Conservation (phyloP, 306 rosid species). For the Cucurbita ficifolia region DNA sequence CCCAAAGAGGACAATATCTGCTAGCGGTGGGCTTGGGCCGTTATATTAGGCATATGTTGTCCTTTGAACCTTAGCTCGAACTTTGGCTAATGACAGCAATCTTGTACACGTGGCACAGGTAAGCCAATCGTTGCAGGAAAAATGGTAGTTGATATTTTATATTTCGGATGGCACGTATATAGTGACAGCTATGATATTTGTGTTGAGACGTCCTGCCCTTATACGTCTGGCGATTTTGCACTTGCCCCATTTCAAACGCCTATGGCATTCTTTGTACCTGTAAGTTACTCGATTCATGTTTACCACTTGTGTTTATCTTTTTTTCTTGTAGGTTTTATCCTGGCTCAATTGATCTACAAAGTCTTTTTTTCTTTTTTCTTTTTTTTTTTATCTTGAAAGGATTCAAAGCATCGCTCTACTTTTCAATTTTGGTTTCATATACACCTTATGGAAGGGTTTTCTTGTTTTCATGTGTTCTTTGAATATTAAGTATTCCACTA, state of each 20-base stretch:
- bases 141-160: slow-evolving; percentile 57
- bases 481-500: background rate
- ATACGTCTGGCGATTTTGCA: slow-evolving; percentile 56
- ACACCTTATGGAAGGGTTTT: background rate
- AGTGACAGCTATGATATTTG: slow-evolving; percentile 77
- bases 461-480: background rate
- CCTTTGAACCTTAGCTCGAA: background rate
- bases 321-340: background rate
- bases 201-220: slow-evolving; percentile 71
- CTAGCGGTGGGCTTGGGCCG: no score
- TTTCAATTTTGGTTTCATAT: background rate
- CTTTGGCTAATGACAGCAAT: background rate
- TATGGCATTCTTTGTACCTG: slow-evolving; percentile 77
- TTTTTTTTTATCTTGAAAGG: background rate
- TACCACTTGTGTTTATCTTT: background rate
- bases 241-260: slow-evolving; percentile 61
- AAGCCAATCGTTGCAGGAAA: slow-evolving; percentile 54
- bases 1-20: no score
- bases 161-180: slow-evolving; percentile 66
- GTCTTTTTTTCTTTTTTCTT: no score
- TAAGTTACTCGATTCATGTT: slow-evolving; percentile 25
- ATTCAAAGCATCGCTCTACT: background rate
- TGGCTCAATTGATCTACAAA: background rate
- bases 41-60: background rate
- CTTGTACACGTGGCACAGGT: slow-evolving; percentile 21